These are phyloP conservation scores for Syzygium aqueum DNA, from an alignment of 345 rosid species.

Conservation along the genomic window DNA sequence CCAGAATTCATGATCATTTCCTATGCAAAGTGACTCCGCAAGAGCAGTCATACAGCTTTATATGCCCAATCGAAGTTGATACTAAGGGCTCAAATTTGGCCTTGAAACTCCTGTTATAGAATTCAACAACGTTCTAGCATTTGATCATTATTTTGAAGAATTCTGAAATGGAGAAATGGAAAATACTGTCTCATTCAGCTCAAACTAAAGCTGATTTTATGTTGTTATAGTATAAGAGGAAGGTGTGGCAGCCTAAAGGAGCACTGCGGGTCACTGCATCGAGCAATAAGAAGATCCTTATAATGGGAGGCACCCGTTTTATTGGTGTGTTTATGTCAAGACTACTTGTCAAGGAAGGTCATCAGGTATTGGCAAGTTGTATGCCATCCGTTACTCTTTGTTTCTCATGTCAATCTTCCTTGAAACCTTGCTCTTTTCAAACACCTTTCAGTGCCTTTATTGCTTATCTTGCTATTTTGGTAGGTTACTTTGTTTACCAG, in stretches of 20 bases:
- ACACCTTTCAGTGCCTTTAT: not conserved
- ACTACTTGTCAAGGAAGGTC: slow-evolving; percentile 88
- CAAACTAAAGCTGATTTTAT: not conserved
- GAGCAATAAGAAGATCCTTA: slow-evolving; percentile 75
- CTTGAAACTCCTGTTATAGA: not conserved
- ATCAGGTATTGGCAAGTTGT: slow-evolving; percentile 41
- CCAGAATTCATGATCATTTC: not conserved
- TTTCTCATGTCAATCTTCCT: not conserved
- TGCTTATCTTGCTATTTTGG: slow-evolving; percentile 3
- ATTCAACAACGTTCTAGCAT: not conserved
- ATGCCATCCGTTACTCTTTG: not conserved
- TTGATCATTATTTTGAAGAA: not conserved
- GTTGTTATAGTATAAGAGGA: slow-evolving; percentile 63
- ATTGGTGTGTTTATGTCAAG: slow-evolving; percentile 85
- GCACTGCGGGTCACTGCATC: slow-evolving; percentile 64
- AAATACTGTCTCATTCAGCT: not conserved
- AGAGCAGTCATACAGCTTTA: not conserved
- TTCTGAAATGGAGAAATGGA: not conserved
- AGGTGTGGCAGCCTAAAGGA: slow-evolving; percentile 53
- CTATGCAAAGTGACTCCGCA: not conserved
- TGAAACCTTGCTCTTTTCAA: not conserved
- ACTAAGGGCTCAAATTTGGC: not conserved
- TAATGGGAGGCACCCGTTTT: slow-evolving; percentile 96
- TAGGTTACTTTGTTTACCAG: slow-evolving; percentile 94
- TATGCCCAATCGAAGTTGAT: not conserved